These are phyloP conservation scores for Claviceps monticola DNA, from an alignment of 2,329 filamentous ascomycete species.

Conservation along the genomic window DNA sequence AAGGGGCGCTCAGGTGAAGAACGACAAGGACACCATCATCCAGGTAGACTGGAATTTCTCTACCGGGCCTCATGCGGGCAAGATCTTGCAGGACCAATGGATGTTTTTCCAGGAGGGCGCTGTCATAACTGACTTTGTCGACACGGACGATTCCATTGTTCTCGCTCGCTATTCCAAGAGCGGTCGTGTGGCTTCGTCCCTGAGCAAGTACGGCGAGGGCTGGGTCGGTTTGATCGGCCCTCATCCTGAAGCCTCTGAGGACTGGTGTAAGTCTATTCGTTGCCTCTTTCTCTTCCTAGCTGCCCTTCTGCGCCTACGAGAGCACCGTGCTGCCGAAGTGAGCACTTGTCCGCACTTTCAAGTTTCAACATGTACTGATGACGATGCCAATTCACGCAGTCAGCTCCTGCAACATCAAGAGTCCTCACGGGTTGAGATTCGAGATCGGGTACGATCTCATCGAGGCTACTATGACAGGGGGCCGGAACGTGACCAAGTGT, in stretches of 20 bases:
- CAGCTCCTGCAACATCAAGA: constrained; percentile 6
- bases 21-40: constrained; percentile 10
- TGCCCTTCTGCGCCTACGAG: not conserved
- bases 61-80: constrained; percentile 7
- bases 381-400: constrained; percentile 1
- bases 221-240: constrained; percentile 14
- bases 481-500: constrained; percentile 1
- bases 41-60: constrained; percentile 14
- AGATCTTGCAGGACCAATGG: constrained; percentile 9
- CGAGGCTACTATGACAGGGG: constrained; percentile 10
- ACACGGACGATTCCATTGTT: constrained; percentile 6
- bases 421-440: constrained; percentile 11
- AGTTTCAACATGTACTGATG: too few relatives aligned
- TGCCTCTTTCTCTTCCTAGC: not conserved
- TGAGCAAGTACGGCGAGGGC: constrained; percentile 12
- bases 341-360: too few relatives aligned
- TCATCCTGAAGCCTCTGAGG: constrained; percentile 13
- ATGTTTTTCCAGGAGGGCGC: constrained; percentile 16
- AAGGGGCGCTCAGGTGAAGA: constrained; percentile 9
- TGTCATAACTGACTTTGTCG: constrained; percentile 8
- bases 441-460: constrained; percentile 14
- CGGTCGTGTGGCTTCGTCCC: constrained; percentile 12
- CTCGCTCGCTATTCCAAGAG: constrained; percentile 12
- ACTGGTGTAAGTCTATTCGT: constrained; percentile 12
- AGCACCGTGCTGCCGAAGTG: too few relatives aligned